Conservation (phyloP, 2,329 filamentous ascomycete genomes). For the Apiospora saccharicola region DNA sequence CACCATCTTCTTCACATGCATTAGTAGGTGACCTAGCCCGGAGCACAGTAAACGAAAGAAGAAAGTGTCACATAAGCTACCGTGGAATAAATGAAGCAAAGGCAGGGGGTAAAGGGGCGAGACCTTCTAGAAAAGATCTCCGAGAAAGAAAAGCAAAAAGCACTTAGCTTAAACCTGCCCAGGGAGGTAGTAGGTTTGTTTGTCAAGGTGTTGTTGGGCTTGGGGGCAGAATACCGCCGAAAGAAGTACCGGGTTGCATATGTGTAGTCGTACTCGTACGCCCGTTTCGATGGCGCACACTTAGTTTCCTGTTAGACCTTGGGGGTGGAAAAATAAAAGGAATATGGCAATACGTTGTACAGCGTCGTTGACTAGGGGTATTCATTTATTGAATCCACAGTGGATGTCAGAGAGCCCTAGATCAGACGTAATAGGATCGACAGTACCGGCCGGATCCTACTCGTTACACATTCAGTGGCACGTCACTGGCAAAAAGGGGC, state of each 20-base stretch:
- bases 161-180: neutral
- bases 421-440: neutral
- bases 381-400: neutral
- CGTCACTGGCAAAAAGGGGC: neutral
- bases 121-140: conserved; percentile 5
- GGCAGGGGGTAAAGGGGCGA: neutral
- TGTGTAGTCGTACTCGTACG: conserved; percentile 12
- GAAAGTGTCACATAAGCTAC: neutral
- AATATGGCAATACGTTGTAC: neutral
- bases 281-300: neutral
- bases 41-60: neutral
- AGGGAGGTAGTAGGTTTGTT: neutral
- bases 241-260: conserved; percentile 18
- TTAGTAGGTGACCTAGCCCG: neutral
- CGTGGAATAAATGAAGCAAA: neutral
- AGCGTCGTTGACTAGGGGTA: neutral
- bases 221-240: neutral
- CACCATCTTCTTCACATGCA: neutral
- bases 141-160: neutral
- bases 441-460: neutral
- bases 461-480: neutral
- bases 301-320: neutral
- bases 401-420: neutral
- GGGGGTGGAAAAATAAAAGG: neutral
- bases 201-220: neutral